Evolutionary conservation across 2,329 filamentous ascomycete genomes (phyloP).

Genomic region (Neocucurbitaria cava): DNA sequence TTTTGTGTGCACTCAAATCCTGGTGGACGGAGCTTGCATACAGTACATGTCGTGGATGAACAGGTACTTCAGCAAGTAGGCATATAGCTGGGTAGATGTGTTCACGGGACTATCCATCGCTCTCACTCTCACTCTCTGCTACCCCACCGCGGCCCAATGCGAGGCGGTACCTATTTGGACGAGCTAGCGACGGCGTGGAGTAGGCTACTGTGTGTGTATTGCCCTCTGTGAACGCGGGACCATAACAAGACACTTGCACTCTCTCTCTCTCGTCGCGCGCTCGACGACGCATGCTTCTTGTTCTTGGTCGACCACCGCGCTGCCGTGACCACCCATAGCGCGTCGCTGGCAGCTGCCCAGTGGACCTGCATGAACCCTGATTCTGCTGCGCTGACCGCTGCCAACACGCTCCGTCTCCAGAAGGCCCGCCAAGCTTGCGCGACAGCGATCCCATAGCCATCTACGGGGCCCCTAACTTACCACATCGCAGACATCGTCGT

Average conservation of each 20-base stretch:
- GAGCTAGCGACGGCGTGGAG: conserved; percentile 8
- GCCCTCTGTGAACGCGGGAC: conserved; percentile 3
- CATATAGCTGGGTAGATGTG: neutral
- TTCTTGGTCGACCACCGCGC: conserved; percentile 6
- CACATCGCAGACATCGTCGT: conserved; percentile 8
- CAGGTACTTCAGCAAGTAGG: neutral
- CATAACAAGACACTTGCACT: conserved; percentile 1
- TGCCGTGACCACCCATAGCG: conserved; percentile 11
- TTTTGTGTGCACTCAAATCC: neutral
- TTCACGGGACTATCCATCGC: neutral
- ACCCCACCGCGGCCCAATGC: conserved; percentile 21
- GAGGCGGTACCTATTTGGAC: conserved; percentile 11
- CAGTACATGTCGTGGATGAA: neutral
- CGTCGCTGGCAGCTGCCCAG: conserved; percentile 11
- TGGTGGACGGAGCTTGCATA: neutral
- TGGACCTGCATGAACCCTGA: conserved; percentile 13
- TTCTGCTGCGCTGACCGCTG: conserved; percentile 5
- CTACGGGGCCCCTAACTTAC: conserved; percentile 20
- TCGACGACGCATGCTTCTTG: neutral
- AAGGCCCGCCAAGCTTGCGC: conserved; percentile 19
- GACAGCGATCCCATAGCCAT: conserved; percentile 11
- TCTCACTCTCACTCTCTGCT: neutral
- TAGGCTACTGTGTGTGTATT: conserved; percentile 13
- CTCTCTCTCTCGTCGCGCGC: neutral
- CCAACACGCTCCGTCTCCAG: conserved; percentile 11